Base-by-base conservation (phyloP, 2,329 filamentous ascomycete species). In the Cladosporium sp. region DNA sequence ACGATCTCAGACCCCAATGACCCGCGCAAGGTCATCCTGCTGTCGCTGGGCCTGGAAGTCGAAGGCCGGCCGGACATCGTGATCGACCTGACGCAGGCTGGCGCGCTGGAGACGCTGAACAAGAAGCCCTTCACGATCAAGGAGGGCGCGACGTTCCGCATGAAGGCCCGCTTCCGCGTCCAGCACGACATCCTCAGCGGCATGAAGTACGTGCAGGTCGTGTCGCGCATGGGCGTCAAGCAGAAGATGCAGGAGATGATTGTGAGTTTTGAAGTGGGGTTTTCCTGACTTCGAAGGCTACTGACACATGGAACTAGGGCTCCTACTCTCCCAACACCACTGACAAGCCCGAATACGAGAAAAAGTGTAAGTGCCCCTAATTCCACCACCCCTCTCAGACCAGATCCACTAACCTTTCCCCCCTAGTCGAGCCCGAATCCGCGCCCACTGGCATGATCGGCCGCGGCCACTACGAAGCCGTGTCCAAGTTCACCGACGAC, bases 231-330 rank as follows among this genome's bases (percentile, higher is more conserved):
- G 78, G 87, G 88, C 51, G 80, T 97, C 69, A 83, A 82, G 56
- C 88, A 86, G 77, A 98, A 96, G 82, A 87, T 93, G 66, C 87
- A 95, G 64, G 92, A 97, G 77, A 98, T 98, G 93, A 87, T 98
- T 80, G 90, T 93, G 73, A 67, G 85, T 78, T 28, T 6, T 34
- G 33, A 10, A 18, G 13, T 37, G 28, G 14, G 14, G 2, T 16
- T 16, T 35, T 6, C 45, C 37, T 22, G 3, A 22, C 2, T 7
- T 22, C 22, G 22, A 7, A 22, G 22, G 22, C 4, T 28, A 40
- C 10, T 18, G 14, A 34, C 37, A 8, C 16, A 10, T 9, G 18
- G 14, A 16, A 1, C 58, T 61, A 93, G 88, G 90, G 92, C 62
- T 95, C 89, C 64, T 98, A 92, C 68, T 87, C 89, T 52, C 93